phyloP scores from a whole-genome alignment of 352 stramenopile genomes.

The Phytopythium helicoides region DNA sequence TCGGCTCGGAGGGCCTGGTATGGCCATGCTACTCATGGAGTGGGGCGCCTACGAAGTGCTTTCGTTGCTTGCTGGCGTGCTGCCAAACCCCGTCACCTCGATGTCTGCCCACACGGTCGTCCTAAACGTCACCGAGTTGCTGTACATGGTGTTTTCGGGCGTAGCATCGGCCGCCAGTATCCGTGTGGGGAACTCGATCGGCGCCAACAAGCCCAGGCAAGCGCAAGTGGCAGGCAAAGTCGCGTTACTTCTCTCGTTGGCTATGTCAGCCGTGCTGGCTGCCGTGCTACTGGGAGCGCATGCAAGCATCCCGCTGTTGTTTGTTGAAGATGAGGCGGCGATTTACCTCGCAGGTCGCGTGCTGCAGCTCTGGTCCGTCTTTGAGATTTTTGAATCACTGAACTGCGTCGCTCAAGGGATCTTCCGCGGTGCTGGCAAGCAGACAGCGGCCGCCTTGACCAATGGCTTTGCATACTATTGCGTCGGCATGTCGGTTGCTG shows the following conservation, averaged over 20 bases:
- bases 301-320: slow-evolving; percentile 20
- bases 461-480: slow-evolving; percentile 78
- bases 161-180: slow-evolving; percentile 51
- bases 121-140: slow-evolving; percentile 52
- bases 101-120: slow-evolving; percentile 61
- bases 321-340: slow-evolving; percentile 41
- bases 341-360: slow-evolving; percentile 35
- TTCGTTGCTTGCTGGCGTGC: slow-evolving; percentile 43
- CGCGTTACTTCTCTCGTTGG: slow-evolving; percentile 28
- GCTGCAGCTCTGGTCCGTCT: slow-evolving; percentile 39
- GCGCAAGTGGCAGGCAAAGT: slow-evolving; percentile 39
- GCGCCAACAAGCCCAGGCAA: slow-evolving; percentile 36
- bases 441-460: slow-evolving; percentile 53
- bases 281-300: slow-evolving; percentile 19
- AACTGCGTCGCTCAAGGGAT: slow-evolving; percentile 60
- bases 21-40: slow-evolving; percentile 63
- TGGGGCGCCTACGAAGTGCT: slow-evolving; percentile 72
- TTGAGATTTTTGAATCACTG: slow-evolving; percentile 48
- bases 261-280: slow-evolving; percentile 21
- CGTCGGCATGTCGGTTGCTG: slow-evolving; percentile 64
- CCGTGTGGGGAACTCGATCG: slow-evolving; percentile 57
- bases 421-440: slow-evolving; percentile 61
- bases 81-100: slow-evolving; percentile 44
- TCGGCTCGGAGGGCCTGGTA: slow-evolving; percentile 37
- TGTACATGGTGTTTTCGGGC: slow-evolving; percentile 69